Evolutionary conservation across 2,329 filamentous ascomycete species (phyloP), one percentile per base, ranked within the genome.

Genomic region (Xylaria digitata): DNA sequence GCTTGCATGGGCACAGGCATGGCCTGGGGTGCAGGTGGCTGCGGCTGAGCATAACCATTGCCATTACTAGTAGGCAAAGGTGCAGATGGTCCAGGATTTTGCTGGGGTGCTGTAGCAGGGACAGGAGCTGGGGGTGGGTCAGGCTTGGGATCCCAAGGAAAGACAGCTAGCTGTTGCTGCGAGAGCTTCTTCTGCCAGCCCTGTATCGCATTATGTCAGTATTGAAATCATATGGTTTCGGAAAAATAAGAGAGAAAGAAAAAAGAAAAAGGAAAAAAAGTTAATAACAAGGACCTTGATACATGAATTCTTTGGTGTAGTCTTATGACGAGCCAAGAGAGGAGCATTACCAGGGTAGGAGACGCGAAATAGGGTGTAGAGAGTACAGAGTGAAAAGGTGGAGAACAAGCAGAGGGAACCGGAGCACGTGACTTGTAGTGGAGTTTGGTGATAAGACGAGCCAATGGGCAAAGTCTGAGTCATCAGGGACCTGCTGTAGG

Each of bases 121-220:
- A 79, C 79, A 63, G 82, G 77, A 65, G 79, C 75, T 73, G 84
- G 75, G 75, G 82, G 70, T 78, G 87, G 86, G 59, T 92, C 90
- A 56, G 91, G 90, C 77, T 92, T 90, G 49, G 96, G 95, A 77
- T 99, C 96, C 96, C 96, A 99, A 11, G 96, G 95, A 78, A 98
- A 97, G 64, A 88, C 84, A 66, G 96, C 96, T 68, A 98, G 91
- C 72, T 91, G 89, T 71, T 96, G 89, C 73, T 89, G 89, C 1
- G 94, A 92, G 42, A 99, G 86, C 81, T 96, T 97, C 75, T 90
- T 86, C 84, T 98, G 94, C 96, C 96, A 99, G 82, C 90, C 92
- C 94, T 98, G 78, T 69, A 48, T 58, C 49, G n/a, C 32, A 54
- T 61, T 21, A n/a, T 65, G 65, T 73, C 64, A 75, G 70, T 60